Evolutionary conservation across 1,284 basidiomycete species (phyloP).

Genomic region (Ustilago trichophora): DNA sequence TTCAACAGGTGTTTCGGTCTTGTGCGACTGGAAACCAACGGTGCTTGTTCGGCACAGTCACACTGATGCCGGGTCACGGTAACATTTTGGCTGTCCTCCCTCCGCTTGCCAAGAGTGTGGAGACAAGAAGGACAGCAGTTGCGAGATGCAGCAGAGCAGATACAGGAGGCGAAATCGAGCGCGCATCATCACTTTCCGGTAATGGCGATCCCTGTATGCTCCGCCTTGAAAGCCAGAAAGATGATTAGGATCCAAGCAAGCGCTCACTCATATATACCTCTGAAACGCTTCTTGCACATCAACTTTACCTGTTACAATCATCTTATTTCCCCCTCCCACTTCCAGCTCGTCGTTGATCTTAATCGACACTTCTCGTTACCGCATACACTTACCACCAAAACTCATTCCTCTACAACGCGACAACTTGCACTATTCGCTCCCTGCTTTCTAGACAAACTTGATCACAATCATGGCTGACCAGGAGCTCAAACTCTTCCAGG

Average conservation of each 20-base stretch:
- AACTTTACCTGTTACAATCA: background rate
- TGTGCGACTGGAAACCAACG: slow-evolving; percentile 11
- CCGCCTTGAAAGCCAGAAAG: too few species aligned
- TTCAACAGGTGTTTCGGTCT: slow-evolving; percentile 22
- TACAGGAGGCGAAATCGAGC: too few species aligned
- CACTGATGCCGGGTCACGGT: too few species aligned
- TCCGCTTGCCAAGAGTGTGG: too few species aligned
- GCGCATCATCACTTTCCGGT: background rate
- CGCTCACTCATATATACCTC: slow-evolving; percentile 13
- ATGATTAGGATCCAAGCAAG: too few species aligned
- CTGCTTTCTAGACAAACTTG: background rate
- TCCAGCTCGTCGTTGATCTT: background rate
- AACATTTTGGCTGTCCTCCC: too few species aligned
- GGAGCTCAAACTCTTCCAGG: slow-evolving; percentile 72
- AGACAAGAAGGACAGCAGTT: too few species aligned
- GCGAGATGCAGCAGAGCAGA: too few species aligned
- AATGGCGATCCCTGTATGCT: slow-evolving; percentile 10
- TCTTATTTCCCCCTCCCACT: background rate
- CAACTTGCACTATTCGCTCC: background rate
- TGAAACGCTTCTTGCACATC: background rate
- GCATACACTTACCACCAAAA: background rate
- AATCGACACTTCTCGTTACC: background rate
- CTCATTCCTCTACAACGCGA: too few species aligned
- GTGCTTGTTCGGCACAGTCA: too few species aligned
- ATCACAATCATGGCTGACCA: slow-evolving; percentile 50